Conservation (phyloP, 805 yeast species). For the Suhomyces sp. region DNA sequence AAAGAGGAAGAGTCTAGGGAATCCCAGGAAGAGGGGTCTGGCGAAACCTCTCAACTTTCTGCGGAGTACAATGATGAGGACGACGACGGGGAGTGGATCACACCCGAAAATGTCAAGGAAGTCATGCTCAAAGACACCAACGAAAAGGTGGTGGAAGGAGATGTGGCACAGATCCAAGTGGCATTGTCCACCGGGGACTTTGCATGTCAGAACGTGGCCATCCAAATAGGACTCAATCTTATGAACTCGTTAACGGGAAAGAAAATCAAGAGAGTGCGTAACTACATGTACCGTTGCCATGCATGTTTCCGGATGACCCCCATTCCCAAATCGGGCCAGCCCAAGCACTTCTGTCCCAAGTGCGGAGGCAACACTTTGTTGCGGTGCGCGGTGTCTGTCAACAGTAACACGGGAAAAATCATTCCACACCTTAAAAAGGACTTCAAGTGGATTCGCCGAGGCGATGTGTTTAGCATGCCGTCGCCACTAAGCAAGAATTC, state of each 20-base stretch:
- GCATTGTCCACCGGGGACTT: conserved; percentile 95
- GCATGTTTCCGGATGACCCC: conserved; percentile 89
- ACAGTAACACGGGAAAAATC: conserved; percentile 72
- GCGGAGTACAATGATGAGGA: conserved; percentile 72
- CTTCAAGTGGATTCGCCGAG: conserved; percentile 91
- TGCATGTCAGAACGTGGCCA: conserved; percentile 92
- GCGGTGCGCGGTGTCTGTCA: conserved; percentile 87
- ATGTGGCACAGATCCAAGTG: conserved; percentile 50
- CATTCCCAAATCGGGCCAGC: conserved; percentile 68
- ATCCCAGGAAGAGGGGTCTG: neutral
- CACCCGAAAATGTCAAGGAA: conserved; percentile 77
- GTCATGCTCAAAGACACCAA: conserved; percentile 64
- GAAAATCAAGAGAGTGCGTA: conserved; percentile 79
- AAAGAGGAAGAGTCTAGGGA: too few species aligned
- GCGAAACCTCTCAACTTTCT: conserved; percentile 8
- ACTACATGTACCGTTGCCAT: conserved; percentile 94
- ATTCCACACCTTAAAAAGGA: conserved; percentile 87
- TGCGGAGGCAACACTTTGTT: conserved; percentile 93
- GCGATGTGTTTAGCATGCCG: conserved; percentile 76
- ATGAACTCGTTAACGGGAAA: conserved; percentile 83
- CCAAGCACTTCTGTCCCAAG: conserved; percentile 86
- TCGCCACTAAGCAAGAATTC: conserved; percentile 83
- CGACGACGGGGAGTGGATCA: conserved; percentile 89
- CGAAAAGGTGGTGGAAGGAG: conserved; percentile 47
- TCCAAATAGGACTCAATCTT: conserved; percentile 84